Percentiles rank a stretch among this genome's conserved stretches.
phyloP scores from a whole-genome alignment of 208 protist species.

The Vickermania ingenoplastis region DNA sequence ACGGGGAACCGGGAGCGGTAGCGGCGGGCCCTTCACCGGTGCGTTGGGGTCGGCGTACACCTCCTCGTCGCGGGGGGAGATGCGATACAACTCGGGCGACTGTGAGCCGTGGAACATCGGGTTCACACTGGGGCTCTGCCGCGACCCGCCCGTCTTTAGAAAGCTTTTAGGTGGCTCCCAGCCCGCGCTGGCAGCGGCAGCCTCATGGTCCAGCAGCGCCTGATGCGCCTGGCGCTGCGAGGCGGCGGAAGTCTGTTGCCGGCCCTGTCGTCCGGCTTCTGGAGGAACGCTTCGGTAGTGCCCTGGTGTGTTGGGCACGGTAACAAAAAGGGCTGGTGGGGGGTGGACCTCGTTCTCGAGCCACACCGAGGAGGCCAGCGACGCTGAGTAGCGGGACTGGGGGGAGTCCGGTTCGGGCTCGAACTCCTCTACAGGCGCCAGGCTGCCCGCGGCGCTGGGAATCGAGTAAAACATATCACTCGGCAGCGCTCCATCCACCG shows the following conservation, averaged over 20 bases:
- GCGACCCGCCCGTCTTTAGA: not conserved
- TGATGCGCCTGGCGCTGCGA: not conserved
- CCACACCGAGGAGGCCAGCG: conserved; percentile 1
- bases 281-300: not conserved
- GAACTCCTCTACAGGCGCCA: not conserved
- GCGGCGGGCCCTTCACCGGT: not conserved
- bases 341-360: not conserved
- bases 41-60: not conserved
- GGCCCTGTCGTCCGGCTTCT: not conserved
- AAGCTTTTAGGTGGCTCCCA: not conserved
- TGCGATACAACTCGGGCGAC: not conserved
- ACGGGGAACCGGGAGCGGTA: not conserved
- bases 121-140: not conserved
- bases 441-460: not conserved
- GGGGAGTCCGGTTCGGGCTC: not conserved
- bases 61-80: not conserved
- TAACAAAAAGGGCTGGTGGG: not conserved
- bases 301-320: not conserved
- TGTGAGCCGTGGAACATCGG: not conserved
- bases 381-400: not conserved
- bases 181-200: not conserved
- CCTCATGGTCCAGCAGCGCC: not conserved
- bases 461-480: not conserved
- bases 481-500: not conserved
- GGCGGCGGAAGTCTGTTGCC: not conserved